Evolutionary conservation across 805 yeast species (phyloP), one percentile per base, ranked within the genome.

Genomic region (Barnettozyma siamensis): DNA sequence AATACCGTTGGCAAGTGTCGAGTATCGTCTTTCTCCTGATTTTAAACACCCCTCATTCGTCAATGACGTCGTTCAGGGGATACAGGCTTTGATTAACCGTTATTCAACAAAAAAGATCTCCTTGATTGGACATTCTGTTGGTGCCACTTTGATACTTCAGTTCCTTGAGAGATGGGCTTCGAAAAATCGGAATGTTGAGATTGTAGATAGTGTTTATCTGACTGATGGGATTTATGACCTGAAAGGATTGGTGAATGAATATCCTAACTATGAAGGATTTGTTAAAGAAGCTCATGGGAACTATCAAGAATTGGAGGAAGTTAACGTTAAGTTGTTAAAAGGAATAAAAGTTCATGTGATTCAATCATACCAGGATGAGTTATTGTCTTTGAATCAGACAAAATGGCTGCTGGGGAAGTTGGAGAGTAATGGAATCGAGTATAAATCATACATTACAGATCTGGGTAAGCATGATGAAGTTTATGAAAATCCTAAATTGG

Each of bases 101-200:
- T 43, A 4, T 31, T 13, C 17, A 4, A n/a, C 37, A 4, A 51
- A 9, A 19, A 53, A 15, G 42, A 53, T 20, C 33, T 67, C 60
- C 3, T 47, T 78, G 0, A 65, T 75, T 10, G 96, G 95, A 0
- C 95, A 87, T 62, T 83, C 93, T 1, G 93, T 79, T 5, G 96
- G 96, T 2, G 86, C 89, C 2, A 78, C 84, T 42, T 29, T 54
- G 37, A 46, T 50, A 16, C 8, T 54, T 23, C 48, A 47, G 37
- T 29, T 48, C 16, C 3, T 50, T 2, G 27, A 42, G 17, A 12
- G 32, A 5, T 24, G 38, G 24, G 18, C 15, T n/a, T n/a, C n/a
- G 8, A 18, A 17, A 16, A 38, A 35, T 8, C 26, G 12, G 23
- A 20, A 28, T 4, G 18, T 24, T 5, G 20, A 60, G 1, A 20